Evolutionary conservation across 148 eudicot species (phyloP), one percentile per base, ranked within the genome.

Genomic region (Vaccinium vitisidaea): DNA sequence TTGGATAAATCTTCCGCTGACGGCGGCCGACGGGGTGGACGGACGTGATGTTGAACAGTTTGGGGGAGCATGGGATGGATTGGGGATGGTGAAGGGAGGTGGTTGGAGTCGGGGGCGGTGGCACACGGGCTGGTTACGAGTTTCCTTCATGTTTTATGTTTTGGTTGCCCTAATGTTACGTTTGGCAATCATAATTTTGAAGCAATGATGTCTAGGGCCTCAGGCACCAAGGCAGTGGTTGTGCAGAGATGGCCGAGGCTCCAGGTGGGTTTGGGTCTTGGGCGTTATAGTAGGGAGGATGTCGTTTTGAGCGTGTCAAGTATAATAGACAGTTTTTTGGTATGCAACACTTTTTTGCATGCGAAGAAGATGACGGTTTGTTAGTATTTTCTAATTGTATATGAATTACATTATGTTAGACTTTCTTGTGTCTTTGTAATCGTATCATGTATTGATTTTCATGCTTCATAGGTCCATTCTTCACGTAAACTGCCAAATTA

Each of bases 31-130:
- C 1, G 43, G 94, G 81, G 98, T 95, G n/a, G n/a, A n/a, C n/a
- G 84, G 95, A 95, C 67, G 98, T 97, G 65, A 54, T 95, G 85
- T 83, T 94, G 92, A 95, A 93, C 90, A 84, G 98, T 52, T 81
- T 95, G 92, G 86, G 48, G 52, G 92, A 86, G 83, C 39, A 81
- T 46, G 96, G 96, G 49, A 53, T 92, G 88, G 89, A 90, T 21
- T 95, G 97, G 90, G 53, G 78, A 87, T 81, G 80, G 82, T 95
- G 81, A 88, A 90, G 85, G 84, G 56, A 88, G 86, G 50, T 89
- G 92, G 85, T 87, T 90, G 13, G 77, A 87, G 82, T 81, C 94
- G 87, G 93, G 94, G 55, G 98, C 90, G 74, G 95, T 94, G 76
- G 98, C 94, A 53, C 98, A 95, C 80, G 98, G 98, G 43, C 95